Evolutionary conservation across 2,329 filamentous ascomycete species (phyloP), one percentile per base, ranked within the genome.

Genomic region (Lomentospora prolificans): DNA sequence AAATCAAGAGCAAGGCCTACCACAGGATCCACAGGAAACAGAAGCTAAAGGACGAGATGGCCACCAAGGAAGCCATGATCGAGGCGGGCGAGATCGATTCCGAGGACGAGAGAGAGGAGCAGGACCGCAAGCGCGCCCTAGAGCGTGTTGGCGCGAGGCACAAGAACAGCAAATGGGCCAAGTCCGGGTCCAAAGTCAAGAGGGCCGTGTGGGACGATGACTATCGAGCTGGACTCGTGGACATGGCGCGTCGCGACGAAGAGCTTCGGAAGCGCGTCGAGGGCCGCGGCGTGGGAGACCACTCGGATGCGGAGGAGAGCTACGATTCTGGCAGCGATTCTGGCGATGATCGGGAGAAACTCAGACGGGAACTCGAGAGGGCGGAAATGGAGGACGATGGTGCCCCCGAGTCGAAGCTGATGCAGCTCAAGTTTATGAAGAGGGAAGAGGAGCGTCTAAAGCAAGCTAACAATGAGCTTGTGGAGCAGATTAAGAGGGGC

Each of bases 1-100:
- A 97, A 76, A 99, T 99, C 74, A 99, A 99, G 78, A 95, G 89
- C 67, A 99, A 96, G 70, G 82, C 90, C 0, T 99, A 95, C 67
- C 88, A 92, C 56, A 86, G 91, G 48, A 86, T 97, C 12, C 92
- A 97, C 70, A 84, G 92, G 36, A 96, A 87, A 66, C 88, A 84
- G 69, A 64, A 75, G 62, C 70, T 78, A 61, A 74, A 79, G 56
- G 68, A 82, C 58, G 69, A 84, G 67, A 72, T 75, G 65, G 79
- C 77, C 14, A 68, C 73, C 14, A 71, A 71, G 17, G 77, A 79
- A 64, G 77, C 65, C 56, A 75, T 76, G 69, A 77, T 75, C 17
- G 81, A 79, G 53, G 78, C 78, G 9, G 80, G 80, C 22, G 78
- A 80, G 62, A 73, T 82, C 24, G 81, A 82, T 61, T 88, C 85